These are phyloP conservation scores for Boletus pseudopeckii DNA, from an alignment of 768 basidiomycete genomes.

Conservation along the genomic window DNA sequence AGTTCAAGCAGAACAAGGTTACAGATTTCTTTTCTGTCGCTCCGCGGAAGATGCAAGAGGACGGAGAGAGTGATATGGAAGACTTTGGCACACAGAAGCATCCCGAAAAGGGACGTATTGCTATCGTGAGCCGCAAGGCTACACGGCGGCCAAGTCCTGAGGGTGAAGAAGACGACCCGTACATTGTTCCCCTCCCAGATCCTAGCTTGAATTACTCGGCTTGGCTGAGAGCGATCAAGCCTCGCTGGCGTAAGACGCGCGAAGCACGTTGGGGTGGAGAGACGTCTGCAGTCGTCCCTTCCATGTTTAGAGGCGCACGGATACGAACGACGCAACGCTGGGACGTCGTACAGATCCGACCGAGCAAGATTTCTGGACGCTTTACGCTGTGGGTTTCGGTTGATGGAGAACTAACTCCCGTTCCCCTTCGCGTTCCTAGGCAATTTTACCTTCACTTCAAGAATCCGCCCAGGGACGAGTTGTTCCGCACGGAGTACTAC, in stretches of 20 bases:
- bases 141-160: conserved; percentile 44
- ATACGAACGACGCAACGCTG: conserved; percentile 66
- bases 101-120: conserved; percentile 40
- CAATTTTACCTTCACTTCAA: conserved; percentile 94
- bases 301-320: conserved; percentile 68
- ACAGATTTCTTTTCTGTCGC: conserved; percentile 79
- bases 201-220: conserved; percentile 61
- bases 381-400: conserved; percentile 87
- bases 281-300: conserved; percentile 49
- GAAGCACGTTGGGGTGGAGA: conserved; percentile 44
- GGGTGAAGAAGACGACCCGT: conserved; percentile 26
- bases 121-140: conserved; percentile 51
- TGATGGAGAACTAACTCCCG: conserved; percentile 71
- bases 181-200: conserved; percentile 52
- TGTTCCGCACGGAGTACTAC: conserved; percentile 71
- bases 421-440: conserved; percentile 82
- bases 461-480: conserved; percentile 54
- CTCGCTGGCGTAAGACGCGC: conserved; percentile 67
- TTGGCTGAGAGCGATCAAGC: conserved; percentile 76
- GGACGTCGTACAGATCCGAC: conserved; percentile 91
- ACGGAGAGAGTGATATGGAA: conserved; percentile 53
- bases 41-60: conserved; percentile 11
- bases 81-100: conserved; percentile 40
- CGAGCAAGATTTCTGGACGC: conserved; percentile 71
- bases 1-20: conserved; percentile 97